Conservation (phyloP, 345 rosid genomes). For the Crucihimalaya himalaica region DNA sequence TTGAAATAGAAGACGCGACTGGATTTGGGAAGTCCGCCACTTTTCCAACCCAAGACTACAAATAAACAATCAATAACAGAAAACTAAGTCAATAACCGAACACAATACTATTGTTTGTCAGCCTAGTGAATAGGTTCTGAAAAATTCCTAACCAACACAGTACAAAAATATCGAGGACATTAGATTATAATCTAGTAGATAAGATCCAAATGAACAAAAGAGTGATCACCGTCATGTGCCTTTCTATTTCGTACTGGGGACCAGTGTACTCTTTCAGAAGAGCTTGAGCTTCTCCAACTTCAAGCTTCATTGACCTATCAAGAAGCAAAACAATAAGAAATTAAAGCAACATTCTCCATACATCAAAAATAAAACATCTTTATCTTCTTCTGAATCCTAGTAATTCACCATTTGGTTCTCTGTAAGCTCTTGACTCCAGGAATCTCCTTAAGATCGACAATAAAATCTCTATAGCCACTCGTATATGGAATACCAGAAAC, state of each 20-base stretch:
- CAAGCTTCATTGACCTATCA: slow-evolving; percentile 75
- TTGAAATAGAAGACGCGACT: slow-evolving; percentile 88
- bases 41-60: slow-evolving; percentile 82
- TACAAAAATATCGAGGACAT: background rate
- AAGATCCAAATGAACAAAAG: slow-evolving; percentile 33
- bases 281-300: slow-evolving; percentile 56
- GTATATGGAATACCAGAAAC: slow-evolving; percentile 34
- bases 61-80: slow-evolving; percentile 11
- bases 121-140: slow-evolving; percentile 6
- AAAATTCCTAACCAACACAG: background rate
- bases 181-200: slow-evolving; percentile 19
- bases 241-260: slow-evolving; percentile 70
- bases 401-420: slow-evolving; percentile 77
- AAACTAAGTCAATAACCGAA: slow-evolving; percentile 17
- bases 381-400: background rate
- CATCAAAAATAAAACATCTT: background rate
- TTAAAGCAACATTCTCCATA: background rate
- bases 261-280: slow-evolving; percentile 70
- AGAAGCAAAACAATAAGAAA: slow-evolving; percentile 26
- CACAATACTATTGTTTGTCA: slow-evolving; percentile 15
- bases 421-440: slow-evolving; percentile 85
- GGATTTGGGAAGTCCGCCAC: slow-evolving; percentile 78
- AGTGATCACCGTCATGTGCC: slow-evolving; percentile 65
- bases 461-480: slow-evolving; percentile 52
- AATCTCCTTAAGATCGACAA: slow-evolving; percentile 81